Percentiles rank a stretch among this genome's conserved stretches.
Evolutionary conservation across 2,329 filamentous ascomycete genomes (phyloP).

Genomic region (Paraconiothyrium sp.): DNA sequence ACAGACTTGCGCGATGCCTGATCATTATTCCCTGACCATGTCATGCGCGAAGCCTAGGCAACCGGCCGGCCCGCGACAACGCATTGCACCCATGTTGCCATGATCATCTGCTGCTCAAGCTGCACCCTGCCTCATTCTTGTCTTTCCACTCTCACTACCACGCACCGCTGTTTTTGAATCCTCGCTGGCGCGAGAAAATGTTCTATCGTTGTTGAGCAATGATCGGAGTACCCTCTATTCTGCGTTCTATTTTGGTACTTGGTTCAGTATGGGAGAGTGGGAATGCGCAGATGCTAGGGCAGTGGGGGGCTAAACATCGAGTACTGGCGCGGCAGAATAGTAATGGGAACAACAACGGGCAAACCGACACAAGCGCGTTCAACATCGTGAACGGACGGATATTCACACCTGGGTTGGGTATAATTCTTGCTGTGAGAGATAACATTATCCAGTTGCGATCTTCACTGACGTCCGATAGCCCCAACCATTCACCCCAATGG

Average conservation of each 20-base stretch:
- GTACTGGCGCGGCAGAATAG: slow-evolving; percentile 25
- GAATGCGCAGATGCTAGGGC: slow-evolving; percentile 41
- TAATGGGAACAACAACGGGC: slow-evolving; percentile 25
- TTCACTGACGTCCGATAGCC: slow-evolving; percentile 33
- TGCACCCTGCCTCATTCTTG: slow-evolving; percentile 7
- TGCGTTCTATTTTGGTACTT: slow-evolving; percentile 25
- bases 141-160: slow-evolving; percentile 11
- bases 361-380: slow-evolving; percentile 54
- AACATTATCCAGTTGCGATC: neutral
- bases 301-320: slow-evolving; percentile 23
- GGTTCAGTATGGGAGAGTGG: slow-evolving; percentile 30
- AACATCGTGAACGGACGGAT: slow-evolving; percentile 72
- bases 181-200: slow-evolving; percentile 35
- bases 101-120: slow-evolving; percentile 20
- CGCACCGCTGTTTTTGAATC: slow-evolving; percentile 17
- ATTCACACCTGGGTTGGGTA: slow-evolving; percentile 73
- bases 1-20: slow-evolving; percentile 17
- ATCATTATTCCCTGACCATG: slow-evolving; percentile 12
- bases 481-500: slow-evolving; percentile 50
- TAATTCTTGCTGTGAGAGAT: slow-evolving; percentile 66
- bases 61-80: slow-evolving; percentile 16
- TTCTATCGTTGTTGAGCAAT: slow-evolving; percentile 42
- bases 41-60: slow-evolving; percentile 20
- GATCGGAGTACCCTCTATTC: slow-evolving; percentile 29
- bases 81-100: slow-evolving; percentile 22